Evolutionary conservation across 176 grass and related monocot species (phyloP), one percentile per base, ranked within the genome.

Genomic region (Aechmea fasciata): DNA sequence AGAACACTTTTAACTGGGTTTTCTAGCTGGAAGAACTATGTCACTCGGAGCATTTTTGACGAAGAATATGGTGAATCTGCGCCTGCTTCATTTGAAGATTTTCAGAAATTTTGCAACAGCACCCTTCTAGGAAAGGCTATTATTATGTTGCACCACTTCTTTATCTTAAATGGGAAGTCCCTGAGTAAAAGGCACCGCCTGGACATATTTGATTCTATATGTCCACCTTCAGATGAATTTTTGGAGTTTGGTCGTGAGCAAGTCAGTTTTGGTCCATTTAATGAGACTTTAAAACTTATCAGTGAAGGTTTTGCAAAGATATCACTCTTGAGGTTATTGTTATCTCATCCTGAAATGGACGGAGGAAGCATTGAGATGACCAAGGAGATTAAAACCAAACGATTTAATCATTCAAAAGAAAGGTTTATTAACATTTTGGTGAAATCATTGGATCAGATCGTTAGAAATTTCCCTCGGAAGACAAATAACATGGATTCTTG

Each of bases 51-150:
- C 15, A 33, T 81, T 79, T 91, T 91, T 69, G 52, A 73, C 68
- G 85, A 96, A 84, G 77, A 77, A 51, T 84, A 74, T 79, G 71
- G 75, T 3, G 61, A 82, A 75, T 84, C 82, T 63, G 65, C 55
- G 68, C 57, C 75, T 5, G n/a, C 57, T 52, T 88, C 92, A 68
- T 54, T 86, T 86, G 75, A 78, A 55, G 83, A 89, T 70, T 80
- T 88, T 68, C 75, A 63, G 65, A 66, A 20, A 76, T 71, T 77
- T 88, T 89, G 88, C 68, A 79, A 82, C 67, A 78, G 10, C 68
- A 89, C 92, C 73, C 78, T 91, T 64, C 83, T 96, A 78, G 92
- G 88, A 49, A 96, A 84, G 76, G 69, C 92, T 75, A 51, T 91
- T 79, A 84, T 13, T 62, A 89, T 96, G 83, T 73, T 91, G 57